A percentile compares a stretch with the other conserved stretches of the same genome.
phyloP scores from a whole-genome alignment of 2,329 filamentous ascomycete genomes.

The Blastomyces percursus region DNA sequence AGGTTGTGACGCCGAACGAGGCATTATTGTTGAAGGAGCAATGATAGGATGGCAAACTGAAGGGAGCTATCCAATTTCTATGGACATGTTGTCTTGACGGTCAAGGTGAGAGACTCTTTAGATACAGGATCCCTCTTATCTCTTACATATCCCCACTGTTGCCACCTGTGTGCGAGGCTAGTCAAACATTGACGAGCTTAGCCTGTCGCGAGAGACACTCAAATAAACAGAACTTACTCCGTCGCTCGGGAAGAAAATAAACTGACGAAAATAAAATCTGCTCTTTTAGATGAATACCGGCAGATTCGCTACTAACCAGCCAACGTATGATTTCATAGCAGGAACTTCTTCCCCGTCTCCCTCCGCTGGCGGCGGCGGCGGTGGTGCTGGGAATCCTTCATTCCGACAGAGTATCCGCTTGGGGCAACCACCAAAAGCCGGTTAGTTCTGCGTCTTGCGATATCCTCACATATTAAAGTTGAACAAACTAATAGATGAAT shows the following conservation, averaged over 20 bases:
- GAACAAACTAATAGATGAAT: background rate
- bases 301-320: constrained; percentile 39
- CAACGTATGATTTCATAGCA: constrained; percentile 50
- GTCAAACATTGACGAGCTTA: background rate
- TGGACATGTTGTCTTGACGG: background rate
- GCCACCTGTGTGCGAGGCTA: background rate
- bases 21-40: background rate
- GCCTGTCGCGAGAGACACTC: background rate
- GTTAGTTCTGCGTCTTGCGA: constrained; percentile 19
- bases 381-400: constrained; percentile 23
- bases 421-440: constrained; percentile 27
- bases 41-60: background rate
- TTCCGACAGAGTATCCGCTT: constrained; percentile 29
- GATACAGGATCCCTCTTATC: background rate
- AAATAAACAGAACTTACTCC: background rate
- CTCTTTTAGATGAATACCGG: constrained; percentile 26
- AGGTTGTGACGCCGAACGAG: no score
- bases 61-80: background rate
- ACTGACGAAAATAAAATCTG: background rate
- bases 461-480: background rate
- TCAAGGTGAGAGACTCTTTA: constrained; percentile 1
- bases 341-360: constrained; percentile 39
- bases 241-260: background rate
- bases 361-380: constrained; percentile 9
- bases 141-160: background rate